Evolutionary conservation across 192 early-diverging fungal genomes (phyloP), one percentile per base, ranked within the genome.

Genomic region (Gryganskiella cystojenkinii): DNA sequence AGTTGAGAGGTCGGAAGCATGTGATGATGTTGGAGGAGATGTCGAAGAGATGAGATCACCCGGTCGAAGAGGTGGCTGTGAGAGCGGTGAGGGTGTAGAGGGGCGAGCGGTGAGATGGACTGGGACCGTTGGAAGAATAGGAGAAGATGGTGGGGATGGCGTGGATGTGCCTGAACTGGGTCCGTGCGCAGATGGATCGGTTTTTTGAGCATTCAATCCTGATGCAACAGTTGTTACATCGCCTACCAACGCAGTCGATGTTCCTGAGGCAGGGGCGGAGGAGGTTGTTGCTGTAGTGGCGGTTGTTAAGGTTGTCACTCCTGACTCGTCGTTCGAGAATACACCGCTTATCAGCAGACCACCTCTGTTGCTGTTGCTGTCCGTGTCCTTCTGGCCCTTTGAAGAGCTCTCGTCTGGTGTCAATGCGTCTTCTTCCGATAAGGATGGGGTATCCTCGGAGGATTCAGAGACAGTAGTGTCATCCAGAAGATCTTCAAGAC

Each of bases 131-230:
- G n/a, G n/a, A 45, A n/a, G n/a, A 2, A n/a, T 20, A 19, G 17
- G 6, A 47, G 46, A 47, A 17, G 13, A 47, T 20, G 52, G 1
- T 11, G 52, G 52, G 52, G 4, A 20, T 10, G n/a, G n/a, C 6
- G 35, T 15, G 4, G 47, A 24, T 65, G 62, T 65, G 56, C 58
- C 64, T 63, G 72, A 45, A n/a, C 8, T 67, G 42, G 64, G 65
- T 40, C 70, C 58, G 70, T 71, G 70, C 70, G 56, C 24, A 9
- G 24, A 40, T 40, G 17, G n/a, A 54, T 20, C 19, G 31, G 54
- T 30, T 50, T 20, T 42, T 51, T 46, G 43, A 30, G 42, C 53
- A 50, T 25, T 42, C 40, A 42, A 44, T 44, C 25, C 44, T 43
- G 44, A 19, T 42, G 59, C 30, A 61, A 10, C 40, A 52, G 49